Conservation (phyloP, 2,329 filamentous ascomycete genomes). For the Juglanconis oblonga region DNA sequence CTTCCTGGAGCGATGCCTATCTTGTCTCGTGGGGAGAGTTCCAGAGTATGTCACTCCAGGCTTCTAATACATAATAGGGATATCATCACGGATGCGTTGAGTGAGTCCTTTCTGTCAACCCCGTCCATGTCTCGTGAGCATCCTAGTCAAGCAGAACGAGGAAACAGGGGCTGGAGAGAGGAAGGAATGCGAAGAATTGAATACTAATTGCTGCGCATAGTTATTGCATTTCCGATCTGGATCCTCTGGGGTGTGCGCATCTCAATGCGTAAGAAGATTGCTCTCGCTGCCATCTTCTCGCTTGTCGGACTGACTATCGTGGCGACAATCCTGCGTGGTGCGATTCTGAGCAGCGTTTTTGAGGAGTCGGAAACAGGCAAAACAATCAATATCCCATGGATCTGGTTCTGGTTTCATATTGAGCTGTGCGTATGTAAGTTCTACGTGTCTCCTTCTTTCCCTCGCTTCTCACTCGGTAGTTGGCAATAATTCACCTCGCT, state of each 20-base stretch:
- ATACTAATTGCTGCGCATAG: neutral
- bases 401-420: constrained; percentile 19
- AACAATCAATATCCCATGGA: constrained; percentile 18
- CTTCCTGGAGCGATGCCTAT: neutral
- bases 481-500: neutral
- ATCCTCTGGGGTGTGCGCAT: constrained; percentile 17
- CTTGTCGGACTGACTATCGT: constrained; percentile 17
- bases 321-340: constrained; percentile 14
- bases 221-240: constrained; percentile 17
- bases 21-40: neutral
- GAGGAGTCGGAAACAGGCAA: constrained; percentile 7
- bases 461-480: too few relatives aligned
- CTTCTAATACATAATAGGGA: neutral
- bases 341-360: constrained; percentile 13
- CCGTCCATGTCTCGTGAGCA: neutral
- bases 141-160: neutral
- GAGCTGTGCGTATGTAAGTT: constrained; percentile 15
- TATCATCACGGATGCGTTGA: constrained; percentile 8
- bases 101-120: neutral
- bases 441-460: neutral
- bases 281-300: constrained; percentile 15
- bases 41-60: neutral
- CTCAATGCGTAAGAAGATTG: constrained; percentile 12
- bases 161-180: neutral
- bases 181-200: neutral